Base-by-base conservation (phyloP, 2,329 filamentous ascomycete species). In the Aspergillus pseudoviridinutans region DNA sequence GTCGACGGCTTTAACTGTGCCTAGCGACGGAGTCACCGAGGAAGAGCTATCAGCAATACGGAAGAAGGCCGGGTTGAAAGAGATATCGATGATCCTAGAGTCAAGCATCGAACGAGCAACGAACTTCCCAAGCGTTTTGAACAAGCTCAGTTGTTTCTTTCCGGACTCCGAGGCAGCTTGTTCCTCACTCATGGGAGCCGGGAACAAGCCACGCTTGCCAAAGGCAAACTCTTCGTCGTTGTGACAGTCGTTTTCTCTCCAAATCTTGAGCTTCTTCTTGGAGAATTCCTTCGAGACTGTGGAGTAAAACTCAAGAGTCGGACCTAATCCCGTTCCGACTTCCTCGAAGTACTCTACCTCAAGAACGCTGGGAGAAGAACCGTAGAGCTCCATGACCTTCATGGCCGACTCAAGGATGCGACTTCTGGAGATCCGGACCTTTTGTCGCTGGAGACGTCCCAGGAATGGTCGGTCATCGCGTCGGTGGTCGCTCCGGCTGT, bases 261-360 rank as follows among this genome's bases (percentile, higher is more conserved):
- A 99, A 4, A 99, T 84, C 78, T 92, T 96, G 54, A 97, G 85
- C 75, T 95, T 97, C 82, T 93, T 97, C 80, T 94, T 96, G 0
- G 91, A 93, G 69, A 97, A 97, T 72, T 99, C 94, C 66, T 91
- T 94, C 0, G 94, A 99, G 1, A 97, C 93, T 0, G 91, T 96
- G 0, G 94, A 96, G 76, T 99, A 99, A 73, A 99, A 99, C 71
- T 99, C 94, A 14, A 99, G 82, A 0, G 94, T 99, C 3, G 94
- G 94, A 0, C 94, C 94, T 49, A 99, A 82, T 50, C 94, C 94
- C 25, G 95, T 99, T 56, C 94, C 94, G 24, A 99, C 94, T 76
- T 99, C 94, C 68, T 97, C 94, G 65, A 99, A 99, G 70, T 99
- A 99, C 69, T 99, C 95, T 1, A 99, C 93, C 70, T 99, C 94